These are phyloP conservation scores for Xylariomycetidae sp. DNA, from an alignment of 2,329 filamentous ascomycete genomes.

Conservation along the genomic window DNA sequence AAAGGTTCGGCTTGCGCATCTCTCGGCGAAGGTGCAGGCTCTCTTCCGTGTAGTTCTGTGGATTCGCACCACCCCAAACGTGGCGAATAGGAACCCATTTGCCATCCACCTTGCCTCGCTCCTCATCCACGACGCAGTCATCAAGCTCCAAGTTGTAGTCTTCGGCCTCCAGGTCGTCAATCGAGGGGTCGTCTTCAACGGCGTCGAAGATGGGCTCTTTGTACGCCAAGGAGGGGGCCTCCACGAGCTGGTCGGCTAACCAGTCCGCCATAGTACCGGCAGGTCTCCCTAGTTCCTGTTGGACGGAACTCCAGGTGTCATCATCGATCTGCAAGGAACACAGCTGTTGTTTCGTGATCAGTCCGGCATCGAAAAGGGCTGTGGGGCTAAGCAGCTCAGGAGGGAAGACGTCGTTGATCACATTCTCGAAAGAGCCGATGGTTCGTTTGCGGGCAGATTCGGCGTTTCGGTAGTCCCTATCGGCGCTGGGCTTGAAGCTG, in stretches of 20 bases:
- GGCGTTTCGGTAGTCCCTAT: slow-evolving; percentile 19
- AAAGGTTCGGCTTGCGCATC: slow-evolving; percentile 47
- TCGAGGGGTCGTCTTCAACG: slow-evolving; percentile 41
- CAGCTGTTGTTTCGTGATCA: slow-evolving; percentile 59
- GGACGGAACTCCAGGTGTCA: slow-evolving; percentile 21
- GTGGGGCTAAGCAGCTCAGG: slow-evolving; percentile 45
- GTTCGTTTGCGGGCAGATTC: slow-evolving; percentile 24
- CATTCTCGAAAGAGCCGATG: slow-evolving; percentile 30
- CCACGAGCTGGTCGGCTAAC: slow-evolving; percentile 47
- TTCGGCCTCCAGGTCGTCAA: slow-evolving; percentile 45
- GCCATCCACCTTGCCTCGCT: slow-evolving; percentile 38
- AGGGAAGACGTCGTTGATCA: slow-evolving; percentile 34
- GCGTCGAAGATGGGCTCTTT: slow-evolving; percentile 21
- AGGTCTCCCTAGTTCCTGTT: too few relatives aligned
- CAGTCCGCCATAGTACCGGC: slow-evolving; percentile 43
- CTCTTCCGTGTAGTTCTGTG: slow-evolving; percentile 11
- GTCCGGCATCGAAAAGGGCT: slow-evolving; percentile 43
- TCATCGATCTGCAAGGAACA: slow-evolving; percentile 54
- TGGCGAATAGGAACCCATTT: slow-evolving; percentile 36
- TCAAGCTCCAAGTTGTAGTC: slow-evolving; percentile 39
- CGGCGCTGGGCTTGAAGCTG: slow-evolving; percentile 4
- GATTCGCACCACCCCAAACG: slow-evolving; percentile 30
- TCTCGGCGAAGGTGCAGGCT: slow-evolving; percentile 28
- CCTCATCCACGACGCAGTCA: slow-evolving; percentile 28
- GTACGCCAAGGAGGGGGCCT: slow-evolving; percentile 11